These are phyloP conservation scores for Chenopodium berlandieri DNA, from an alignment of 148 eudicot species.

Conservation along the genomic window DNA sequence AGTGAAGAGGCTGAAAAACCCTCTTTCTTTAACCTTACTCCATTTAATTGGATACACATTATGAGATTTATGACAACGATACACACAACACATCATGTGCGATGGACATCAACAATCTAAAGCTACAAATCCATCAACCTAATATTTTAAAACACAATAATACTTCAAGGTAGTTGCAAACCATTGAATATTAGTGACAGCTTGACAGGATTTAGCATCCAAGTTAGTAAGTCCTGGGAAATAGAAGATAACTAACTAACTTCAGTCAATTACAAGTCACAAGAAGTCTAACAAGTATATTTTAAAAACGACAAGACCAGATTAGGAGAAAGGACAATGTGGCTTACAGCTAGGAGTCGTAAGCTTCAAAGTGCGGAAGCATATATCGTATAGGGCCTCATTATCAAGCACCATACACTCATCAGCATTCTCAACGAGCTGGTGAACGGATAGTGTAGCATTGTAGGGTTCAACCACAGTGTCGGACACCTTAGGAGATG, in stretches of 20 bases:
- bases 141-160: neutral
- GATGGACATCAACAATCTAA: neutral
- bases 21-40: neutral
- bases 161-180: conserved; percentile 3
- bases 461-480: conserved; percentile 63
- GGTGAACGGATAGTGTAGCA: conserved; percentile 57
- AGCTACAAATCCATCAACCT: neutral
- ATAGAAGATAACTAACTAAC: neutral
- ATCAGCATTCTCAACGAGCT: conserved; percentile 57
- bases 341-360: conserved; percentile 60
- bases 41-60: neutral
- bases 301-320: neutral
- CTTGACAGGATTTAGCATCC: neutral
- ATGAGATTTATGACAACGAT: neutral
- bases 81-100: conserved; percentile 2
- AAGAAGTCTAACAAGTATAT: neutral
- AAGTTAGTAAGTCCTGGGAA: conserved; percentile 7
- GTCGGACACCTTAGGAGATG: conserved; percentile 59
- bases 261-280: neutral
- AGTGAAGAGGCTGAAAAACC: neutral
- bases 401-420: conserved; percentile 61
- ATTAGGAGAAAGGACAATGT: neutral
- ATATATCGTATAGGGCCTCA: conserved; percentile 58
- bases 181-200: conserved; percentile 1
- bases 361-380: conserved; percentile 61